Evolutionary conservation across 768 basidiomycete species (phyloP).

Genomic region (Gloeostereum incarnatum): DNA sequence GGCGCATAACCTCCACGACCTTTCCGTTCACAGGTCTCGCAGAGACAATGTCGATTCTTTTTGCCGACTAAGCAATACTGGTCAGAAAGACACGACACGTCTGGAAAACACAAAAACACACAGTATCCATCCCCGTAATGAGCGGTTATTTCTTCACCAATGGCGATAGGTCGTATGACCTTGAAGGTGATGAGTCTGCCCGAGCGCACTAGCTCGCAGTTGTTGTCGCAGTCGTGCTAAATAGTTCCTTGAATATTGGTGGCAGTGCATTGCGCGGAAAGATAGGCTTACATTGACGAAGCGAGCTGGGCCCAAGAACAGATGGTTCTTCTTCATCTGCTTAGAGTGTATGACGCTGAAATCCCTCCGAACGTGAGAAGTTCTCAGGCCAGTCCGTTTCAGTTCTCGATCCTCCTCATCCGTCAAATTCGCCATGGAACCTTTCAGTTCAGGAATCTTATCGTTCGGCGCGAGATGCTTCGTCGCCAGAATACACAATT

Average conservation of each 20-base stretch:
- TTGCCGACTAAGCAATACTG: conserved; percentile 42
- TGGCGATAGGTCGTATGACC: conserved; percentile 63
- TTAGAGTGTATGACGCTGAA: conserved; percentile 90
- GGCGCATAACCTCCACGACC: conserved; percentile 69
- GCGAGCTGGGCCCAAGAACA: conserved; percentile 80
- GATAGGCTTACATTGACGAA: conserved; percentile 74
- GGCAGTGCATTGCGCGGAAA: conserved; percentile 5
- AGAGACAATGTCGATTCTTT: conserved; percentile 69
- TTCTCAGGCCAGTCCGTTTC: conserved; percentile 71
- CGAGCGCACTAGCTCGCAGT: conserved; percentile 82
- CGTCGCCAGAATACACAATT: conserved; percentile 81
- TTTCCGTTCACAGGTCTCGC: conserved; percentile 77
- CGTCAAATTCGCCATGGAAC: conserved; percentile 83
- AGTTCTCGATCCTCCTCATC: conserved; percentile 82
- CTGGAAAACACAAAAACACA: conserved; percentile 30
- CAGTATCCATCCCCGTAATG: conserved; percentile 90
- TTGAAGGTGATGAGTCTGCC: conserved; percentile 87
- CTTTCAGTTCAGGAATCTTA: conserved; percentile 81
- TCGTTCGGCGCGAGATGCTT: conserved; percentile 55
- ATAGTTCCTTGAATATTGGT: conserved; percentile 5
- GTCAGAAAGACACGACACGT: conserved; percentile 18
- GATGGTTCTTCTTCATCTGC: conserved; percentile 86
- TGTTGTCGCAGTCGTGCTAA: conserved; percentile 86
- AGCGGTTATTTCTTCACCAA: conserved; percentile 84
- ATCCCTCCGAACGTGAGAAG: conserved; percentile 73